phyloP scores from a whole-genome alignment of 148 eudicot species.

The Heliamphora exappendiculata region DNA sequence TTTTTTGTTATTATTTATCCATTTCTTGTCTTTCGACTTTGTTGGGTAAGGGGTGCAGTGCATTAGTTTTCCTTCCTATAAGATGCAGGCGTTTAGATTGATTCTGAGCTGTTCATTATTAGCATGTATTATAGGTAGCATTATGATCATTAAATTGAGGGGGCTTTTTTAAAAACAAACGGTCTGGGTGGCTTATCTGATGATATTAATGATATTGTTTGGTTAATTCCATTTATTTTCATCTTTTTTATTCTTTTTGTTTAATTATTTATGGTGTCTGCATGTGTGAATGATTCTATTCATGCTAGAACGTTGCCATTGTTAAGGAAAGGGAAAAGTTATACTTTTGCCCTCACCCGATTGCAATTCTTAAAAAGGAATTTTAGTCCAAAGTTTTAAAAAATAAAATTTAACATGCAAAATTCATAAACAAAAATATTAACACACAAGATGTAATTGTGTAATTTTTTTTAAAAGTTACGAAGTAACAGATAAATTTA shows the following conservation, averaged over 20 bases:
- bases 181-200: not conserved
- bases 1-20: not conserved
- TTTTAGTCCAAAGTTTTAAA: no score
- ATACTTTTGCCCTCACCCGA: no score
- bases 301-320: no score
- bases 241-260: not conserved
- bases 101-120: not conserved
- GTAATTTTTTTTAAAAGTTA: no score
- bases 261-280: not conserved
- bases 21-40: not conserved
- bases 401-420: no score
- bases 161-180: no score
- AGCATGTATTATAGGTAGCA: constrained; percentile 6
- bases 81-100: not conserved
- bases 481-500: no score
- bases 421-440: no score
- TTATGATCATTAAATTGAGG: not conserved
- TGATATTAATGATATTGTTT: not conserved
- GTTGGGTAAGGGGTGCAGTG: not conserved
- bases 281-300: no score
- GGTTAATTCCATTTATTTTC: not conserved
- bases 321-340: no score
- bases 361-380: no score
- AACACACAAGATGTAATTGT: no score
- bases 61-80: not conserved